phyloP scores from a whole-genome alignment of 1,284 basidiomycete species.

The Apiotrichum gamsii region DNA sequence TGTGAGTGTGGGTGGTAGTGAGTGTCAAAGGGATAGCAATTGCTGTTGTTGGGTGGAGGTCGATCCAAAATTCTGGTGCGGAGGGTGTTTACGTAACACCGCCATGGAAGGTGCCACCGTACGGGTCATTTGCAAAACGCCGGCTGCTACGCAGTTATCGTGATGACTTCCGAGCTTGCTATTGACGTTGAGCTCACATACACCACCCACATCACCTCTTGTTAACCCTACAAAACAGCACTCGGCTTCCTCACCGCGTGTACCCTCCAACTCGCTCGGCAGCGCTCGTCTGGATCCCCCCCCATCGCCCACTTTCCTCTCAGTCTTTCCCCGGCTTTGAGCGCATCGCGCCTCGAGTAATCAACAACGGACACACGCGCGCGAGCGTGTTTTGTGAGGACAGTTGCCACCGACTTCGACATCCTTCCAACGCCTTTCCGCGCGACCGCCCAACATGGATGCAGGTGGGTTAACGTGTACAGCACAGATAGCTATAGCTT shows the following conservation, averaged over 20 bases:
- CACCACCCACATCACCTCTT: too few relatives aligned
- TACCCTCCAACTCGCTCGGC: constrained; percentile 6
- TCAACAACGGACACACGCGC: neutral
- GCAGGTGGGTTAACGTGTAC: constrained; percentile 34
- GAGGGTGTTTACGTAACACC: too few relatives aligned
- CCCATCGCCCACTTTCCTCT: neutral
- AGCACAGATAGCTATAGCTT: constrained; percentile 22
- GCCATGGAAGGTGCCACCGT: too few relatives aligned
- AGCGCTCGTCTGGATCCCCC: constrained; percentile 3
- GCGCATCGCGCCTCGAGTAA: neutral
- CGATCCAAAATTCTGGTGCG: constrained; percentile 2
- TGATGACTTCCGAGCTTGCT: too few relatives aligned
- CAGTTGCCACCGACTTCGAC: neutral
- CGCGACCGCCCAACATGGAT: constrained; percentile 29
- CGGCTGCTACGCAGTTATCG: too few relatives aligned
- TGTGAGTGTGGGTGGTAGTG: neutral
- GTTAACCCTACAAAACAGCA: too few relatives aligned
- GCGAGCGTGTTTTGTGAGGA: too few relatives aligned
- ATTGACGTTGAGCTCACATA: too few relatives aligned
- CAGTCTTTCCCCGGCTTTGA: too few relatives aligned
- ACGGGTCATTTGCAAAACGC: too few relatives aligned
- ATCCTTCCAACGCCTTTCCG: neutral
- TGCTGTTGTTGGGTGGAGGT: constrained; percentile 11
- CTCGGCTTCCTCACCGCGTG: too few relatives aligned
- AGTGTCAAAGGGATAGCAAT: constrained; percentile 11